Percentiles rank a stretch among this genome's conserved stretches.
phyloP scores from a whole-genome alignment of 2,329 filamentous ascomycete species.

The Talaromyces sp. region DNA sequence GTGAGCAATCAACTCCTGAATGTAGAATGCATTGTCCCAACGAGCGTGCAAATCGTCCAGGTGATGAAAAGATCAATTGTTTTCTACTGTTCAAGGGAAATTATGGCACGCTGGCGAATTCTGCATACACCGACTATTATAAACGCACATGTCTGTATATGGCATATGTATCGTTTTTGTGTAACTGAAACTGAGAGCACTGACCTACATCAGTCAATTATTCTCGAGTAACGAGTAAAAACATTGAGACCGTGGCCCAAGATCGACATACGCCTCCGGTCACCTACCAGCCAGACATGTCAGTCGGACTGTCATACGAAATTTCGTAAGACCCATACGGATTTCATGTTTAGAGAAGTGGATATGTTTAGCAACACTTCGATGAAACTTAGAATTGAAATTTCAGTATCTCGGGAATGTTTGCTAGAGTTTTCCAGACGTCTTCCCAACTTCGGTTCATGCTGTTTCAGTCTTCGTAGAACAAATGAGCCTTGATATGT shows the following conservation, averaged over 20 bases:
- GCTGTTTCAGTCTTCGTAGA: neutral
- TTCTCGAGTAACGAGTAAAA: neutral
- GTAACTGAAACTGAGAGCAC: neutral
- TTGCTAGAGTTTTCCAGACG: neutral
- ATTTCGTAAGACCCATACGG: neutral
- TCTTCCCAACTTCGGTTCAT: neutral
- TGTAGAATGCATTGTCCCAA: neutral
- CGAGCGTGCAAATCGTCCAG: neutral
- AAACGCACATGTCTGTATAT: neutral
- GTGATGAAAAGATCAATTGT: neutral
- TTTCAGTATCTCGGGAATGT: too few relatives aligned
- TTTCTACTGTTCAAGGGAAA: neutral
- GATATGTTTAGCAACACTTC: neutral
- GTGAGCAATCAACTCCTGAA: neutral
- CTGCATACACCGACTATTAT: conserved; percentile 7
- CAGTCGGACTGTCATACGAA: too few relatives aligned
- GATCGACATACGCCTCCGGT: neutral
- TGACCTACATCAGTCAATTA: neutral
- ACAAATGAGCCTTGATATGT: neutral
- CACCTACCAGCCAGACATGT: neutral
- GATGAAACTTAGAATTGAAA: neutral
- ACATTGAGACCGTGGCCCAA: neutral
- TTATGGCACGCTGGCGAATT: neutral
- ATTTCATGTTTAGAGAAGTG: too few relatives aligned
- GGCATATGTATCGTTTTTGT: conserved; percentile 4